These are phyloP conservation scores for Globisporangium rhizosaccharum DNA, from an alignment of 352 stramenopile genomes.

Conservation along the genomic window DNA sequence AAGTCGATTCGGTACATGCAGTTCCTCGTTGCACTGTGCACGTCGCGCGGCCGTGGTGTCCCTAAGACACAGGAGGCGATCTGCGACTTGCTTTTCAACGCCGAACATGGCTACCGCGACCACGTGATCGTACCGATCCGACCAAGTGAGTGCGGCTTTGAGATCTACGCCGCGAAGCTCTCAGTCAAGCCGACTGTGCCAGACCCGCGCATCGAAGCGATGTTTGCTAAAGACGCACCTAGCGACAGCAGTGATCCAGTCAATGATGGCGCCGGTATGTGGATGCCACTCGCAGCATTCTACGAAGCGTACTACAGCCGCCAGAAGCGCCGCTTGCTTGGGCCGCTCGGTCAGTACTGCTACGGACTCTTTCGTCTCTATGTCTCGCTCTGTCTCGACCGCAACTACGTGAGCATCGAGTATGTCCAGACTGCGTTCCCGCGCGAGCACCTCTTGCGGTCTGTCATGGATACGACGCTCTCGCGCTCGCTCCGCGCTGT, in stretches of 20 bases:
- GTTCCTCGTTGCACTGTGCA: constrained; percentile 67
- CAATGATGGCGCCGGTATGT: constrained; percentile 19
- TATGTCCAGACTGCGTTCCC: constrained; percentile 61
- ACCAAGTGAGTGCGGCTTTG: constrained; percentile 35
- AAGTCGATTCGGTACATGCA: constrained; percentile 74
- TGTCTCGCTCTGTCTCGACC: constrained; percentile 60
- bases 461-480: constrained; percentile 38
- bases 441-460: constrained; percentile 39
- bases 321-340: constrained; percentile 37
- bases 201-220: constrained; percentile 29
- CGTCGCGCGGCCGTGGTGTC: constrained; percentile 44
- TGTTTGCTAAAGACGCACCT: constrained; percentile 24
- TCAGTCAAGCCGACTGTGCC: constrained; percentile 11
- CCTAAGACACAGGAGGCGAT: constrained; percentile 74
- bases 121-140: constrained; percentile 50
- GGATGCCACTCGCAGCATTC: constrained; percentile 41
- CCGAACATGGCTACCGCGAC: constrained; percentile 45
- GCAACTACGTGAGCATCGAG: constrained; percentile 75
- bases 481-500: constrained; percentile 56
- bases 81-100: constrained; percentile 64
- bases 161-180: constrained; percentile 34
- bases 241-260: not conserved
- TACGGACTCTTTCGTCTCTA: constrained; percentile 69
- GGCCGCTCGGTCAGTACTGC: constrained; percentile 55
- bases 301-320: constrained; percentile 61